Evolutionary conservation across 331 rosid genomes (phyloP).

Genomic region (Quercus lobata): DNA sequence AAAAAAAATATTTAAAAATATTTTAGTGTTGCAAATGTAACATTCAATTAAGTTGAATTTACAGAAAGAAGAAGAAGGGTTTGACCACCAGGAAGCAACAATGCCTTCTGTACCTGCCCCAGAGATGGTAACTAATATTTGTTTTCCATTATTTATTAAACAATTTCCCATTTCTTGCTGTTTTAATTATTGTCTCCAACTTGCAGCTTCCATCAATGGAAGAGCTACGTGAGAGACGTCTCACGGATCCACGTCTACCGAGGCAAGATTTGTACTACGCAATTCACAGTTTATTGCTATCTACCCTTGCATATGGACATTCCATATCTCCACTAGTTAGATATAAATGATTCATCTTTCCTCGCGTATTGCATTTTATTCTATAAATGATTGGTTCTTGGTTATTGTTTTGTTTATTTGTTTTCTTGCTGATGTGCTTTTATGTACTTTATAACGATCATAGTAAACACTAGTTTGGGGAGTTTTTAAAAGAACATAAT

Average conservation of each 20-base stretch:
- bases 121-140: conserved; percentile 55
- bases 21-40: not conserved
- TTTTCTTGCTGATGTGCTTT: not conserved
- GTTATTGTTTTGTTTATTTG: too few relatives aligned
- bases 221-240: conserved; percentile 78
- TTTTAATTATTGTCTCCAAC: conserved; percentile 1
- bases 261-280: conserved; percentile 37
- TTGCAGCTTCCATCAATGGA: conserved; percentile 83
- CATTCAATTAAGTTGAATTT: conserved; percentile 25
- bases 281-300: not conserved
- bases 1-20: not conserved
- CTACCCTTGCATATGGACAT: not conserved
- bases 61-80: conserved; percentile 75
- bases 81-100: conserved; percentile 68
- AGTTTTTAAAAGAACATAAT: too few relatives aligned
- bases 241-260: conserved; percentile 77
- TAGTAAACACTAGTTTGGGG: not conserved
- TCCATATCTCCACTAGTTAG: not conserved
- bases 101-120: conserved; percentile 81
- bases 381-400: not conserved
- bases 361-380: not conserved
- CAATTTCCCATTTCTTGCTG: not conserved
- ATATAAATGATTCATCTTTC: not conserved
- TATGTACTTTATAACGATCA: not conserved
- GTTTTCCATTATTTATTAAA: conserved; percentile 7